Base-by-base conservation (phyloP, 1,284 basidiomycete genomes). In the Stygiomarasmius scandens region DNA sequence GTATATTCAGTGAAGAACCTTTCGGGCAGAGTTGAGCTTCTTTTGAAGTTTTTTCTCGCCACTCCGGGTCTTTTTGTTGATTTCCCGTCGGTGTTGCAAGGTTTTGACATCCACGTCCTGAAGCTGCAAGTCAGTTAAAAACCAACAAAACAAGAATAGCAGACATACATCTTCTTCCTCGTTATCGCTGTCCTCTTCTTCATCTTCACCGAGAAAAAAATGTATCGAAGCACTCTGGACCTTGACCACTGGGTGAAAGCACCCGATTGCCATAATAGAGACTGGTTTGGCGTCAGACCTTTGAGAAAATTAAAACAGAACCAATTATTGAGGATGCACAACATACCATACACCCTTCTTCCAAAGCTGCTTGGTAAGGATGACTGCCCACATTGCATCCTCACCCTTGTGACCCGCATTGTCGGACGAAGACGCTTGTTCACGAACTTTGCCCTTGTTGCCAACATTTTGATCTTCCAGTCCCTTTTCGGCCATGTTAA, bases 301-400 rank as follows among this genome's bases (percentile, higher is more conserved):
- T 64, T 1, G 14, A 46, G 53, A 38, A 41, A 20, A 16, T 51
- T 36, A 49, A 24, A 4, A 46, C n/a, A 23, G 1, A 19, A 16
- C 25, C 6, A 25, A 14, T 12, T 55, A 45, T 34, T 49, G 2
- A 8, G 29, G 32, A 46, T 49, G 10, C 29, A 24, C 46, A 55
- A 76, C 83, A 59, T 62, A 90, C 95, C 96, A 99, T 41, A 97
- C 86, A 34, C 89, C 86, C 74, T 96, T 98, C 66, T 85, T 85
- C 97, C 96, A 99, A 24, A 99, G 78, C 67, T 99, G 96, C 68
- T 93, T 92, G 14, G 96, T 93, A 54, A 99, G 76, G 50, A 96
- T 90, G 46, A 99, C 90, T 1, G 97, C 96, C 96, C 97, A 99
- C 84, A 98, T 92, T 1, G 96, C 96, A 68, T 98, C 96, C 38